Evolutionary conservation across 352 stramenopile genomes (phyloP), one percentile per base, ranked within the genome.

Genomic region (Hyaloperonospora arabidopsidis): DNA sequence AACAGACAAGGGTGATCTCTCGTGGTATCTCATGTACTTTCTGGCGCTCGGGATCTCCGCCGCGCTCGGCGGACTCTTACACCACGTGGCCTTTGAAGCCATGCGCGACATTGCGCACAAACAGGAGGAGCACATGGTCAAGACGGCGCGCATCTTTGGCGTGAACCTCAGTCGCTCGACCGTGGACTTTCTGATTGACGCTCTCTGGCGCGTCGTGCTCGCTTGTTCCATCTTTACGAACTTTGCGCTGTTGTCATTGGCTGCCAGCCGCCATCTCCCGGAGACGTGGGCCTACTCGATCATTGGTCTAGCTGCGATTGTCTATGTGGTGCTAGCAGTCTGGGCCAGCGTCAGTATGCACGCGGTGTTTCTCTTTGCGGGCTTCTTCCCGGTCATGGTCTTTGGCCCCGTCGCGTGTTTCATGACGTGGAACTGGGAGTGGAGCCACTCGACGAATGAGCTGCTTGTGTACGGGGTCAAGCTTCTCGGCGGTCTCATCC

Each of bases 21-120:
- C 72, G 52, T 92, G 81, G 84, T 92, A 92, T 58, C 36, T 92
- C 38, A 88, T 89, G 59, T 93, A 93, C 74, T 92, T 93, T 59
- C 69, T 89, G 49, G 84, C 81, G 45, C 72, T 93, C 19, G 84
- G 84, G 34, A 88, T 83, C 52, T 90, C 79, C 36, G 80, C 84
- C 17, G 76, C 72, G 10, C 72, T 93, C 36, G 84, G 84, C 34
- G 84, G 81, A 0, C 40, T 93, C 50, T 65, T 93, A 34, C 84
- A 93, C 67, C 80, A 93, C 63, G 69, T 90, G 1, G 84, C 80
- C 15, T 93, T 83, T 54, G 74, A 91, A 45, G 84, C 79, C 45
- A 77, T 89, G 59, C 71, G 66, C 22, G 74, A 72, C 49, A 74
- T 91, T 13, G 79, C 73, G 41, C 69, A 86, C 59, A 80, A 88